Conservation (phyloP, 75 land plant genomes). For the Pinus taeda region DNA sequence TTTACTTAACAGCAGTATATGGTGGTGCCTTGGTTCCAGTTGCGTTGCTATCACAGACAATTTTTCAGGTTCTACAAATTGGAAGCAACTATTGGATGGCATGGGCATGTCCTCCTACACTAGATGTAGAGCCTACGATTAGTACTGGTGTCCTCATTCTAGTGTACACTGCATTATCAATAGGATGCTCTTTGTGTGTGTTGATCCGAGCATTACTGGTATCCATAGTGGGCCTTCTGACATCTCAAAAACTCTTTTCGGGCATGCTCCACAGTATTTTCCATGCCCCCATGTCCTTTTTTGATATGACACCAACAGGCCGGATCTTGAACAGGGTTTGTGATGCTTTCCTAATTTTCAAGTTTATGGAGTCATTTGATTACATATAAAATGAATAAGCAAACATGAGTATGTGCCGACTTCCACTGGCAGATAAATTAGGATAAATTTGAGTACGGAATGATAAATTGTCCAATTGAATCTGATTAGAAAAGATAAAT, state of each 20-base stretch:
- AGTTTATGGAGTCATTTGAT: neutral
- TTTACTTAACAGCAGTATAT: slow-evolving; percentile 66
- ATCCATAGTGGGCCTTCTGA: slow-evolving; percentile 50
- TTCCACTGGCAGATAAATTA: slow-evolving; percentile 5
- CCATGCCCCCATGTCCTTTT: slow-evolving; percentile 91
- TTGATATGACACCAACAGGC: slow-evolving; percentile 93
- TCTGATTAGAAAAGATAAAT: neutral
- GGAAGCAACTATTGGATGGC: slow-evolving; percentile 96
- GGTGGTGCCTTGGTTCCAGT: slow-evolving; percentile 62
- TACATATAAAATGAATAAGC: neutral
- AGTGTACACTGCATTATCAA: slow-evolving; percentile 64
- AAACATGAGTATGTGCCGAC: neutral
- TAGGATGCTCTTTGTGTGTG: slow-evolving; percentile 82
- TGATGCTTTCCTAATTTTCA: neutral
- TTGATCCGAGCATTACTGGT: slow-evolving; percentile 63
- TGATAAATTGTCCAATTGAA: neutral
- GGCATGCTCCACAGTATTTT: slow-evolving; percentile 68
- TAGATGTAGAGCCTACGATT: slow-evolving; percentile 18
- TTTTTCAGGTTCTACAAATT: slow-evolving; percentile 69
- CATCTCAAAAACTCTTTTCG: slow-evolving; percentile 69
- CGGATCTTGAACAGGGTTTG: slow-evolving; percentile 89
- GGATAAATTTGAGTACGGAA: neutral
- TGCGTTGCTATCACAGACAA: slow-evolving; percentile 55
- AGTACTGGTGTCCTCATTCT: slow-evolving; percentile 44
- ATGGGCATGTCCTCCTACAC: slow-evolving; percentile 83